Evolutionary conservation across 305 asterid genomes (phyloP), one percentile per base, ranked within the genome.

Genomic region (Nicotiana rustica): DNA sequence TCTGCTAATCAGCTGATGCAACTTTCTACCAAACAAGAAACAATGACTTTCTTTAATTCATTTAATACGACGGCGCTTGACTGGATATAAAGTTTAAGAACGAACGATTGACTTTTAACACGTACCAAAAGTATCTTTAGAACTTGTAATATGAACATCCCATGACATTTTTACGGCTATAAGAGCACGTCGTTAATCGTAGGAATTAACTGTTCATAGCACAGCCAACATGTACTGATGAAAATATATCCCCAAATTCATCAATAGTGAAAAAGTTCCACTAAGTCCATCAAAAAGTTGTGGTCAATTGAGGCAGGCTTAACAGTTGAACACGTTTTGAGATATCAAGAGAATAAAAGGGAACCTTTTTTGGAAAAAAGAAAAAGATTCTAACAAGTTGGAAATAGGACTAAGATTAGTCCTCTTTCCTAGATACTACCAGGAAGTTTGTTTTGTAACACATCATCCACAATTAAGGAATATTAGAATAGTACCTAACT

Each of bases 21-120:
- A 38, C 73, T 76, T 66, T 82, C 77, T 67, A 83, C 83, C 85
- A 25, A 87, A 84, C 90, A 85, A 83, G 86, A 36, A 47, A 67
- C 67, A 47, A 14, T 41, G 47, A 41, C 47, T 7, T 41, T 41
- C 47, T 41, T 10, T 7, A 41, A 41, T 41, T 41, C 47, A 41
- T 41, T 41, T 41, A 6, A 41, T 1, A 41, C 35, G 33, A 25
- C 47, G 10, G 55, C 64, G 17, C 2, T 38, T 41, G 49, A 41
- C 49, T 1, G 49, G 47, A 1, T 41, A 41, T 41, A 6, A 38
- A 6, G 10, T 41, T 41, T 41, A 41, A 41, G 47, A 41, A 0
- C 41, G 41, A 36, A 5, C 47, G 10, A 6, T 38, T 38, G 10
- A 6, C 47, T 38, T 38, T 38, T 38, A 1, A 38, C 47, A 38